Conservation (phyloP, 768 basidiomycete species). For the Psilocybe azurescens region DNA sequence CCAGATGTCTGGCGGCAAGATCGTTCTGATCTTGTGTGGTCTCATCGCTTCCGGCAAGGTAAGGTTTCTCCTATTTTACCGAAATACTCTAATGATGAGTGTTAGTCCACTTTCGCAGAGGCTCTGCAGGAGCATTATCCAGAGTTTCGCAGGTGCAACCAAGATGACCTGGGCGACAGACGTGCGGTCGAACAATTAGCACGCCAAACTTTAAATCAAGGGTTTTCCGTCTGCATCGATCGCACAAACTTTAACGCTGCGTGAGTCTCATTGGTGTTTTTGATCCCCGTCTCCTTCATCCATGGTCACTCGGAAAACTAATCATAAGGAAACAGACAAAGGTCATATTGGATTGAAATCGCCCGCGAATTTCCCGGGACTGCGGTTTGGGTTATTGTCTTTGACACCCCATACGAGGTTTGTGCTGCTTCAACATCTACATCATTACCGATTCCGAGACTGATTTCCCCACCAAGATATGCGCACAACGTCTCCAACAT, state of each 20-base stretch:
- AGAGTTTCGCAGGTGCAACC: constrained; percentile 72
- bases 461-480: constrained; percentile 49
- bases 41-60: constrained; percentile 80
- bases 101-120: constrained; percentile 70
- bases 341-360: constrained; percentile 77
- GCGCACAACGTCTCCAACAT: constrained; percentile 60
- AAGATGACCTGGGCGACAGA: constrained; percentile 79
- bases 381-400: constrained; percentile 74
- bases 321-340: constrained; percentile 51
- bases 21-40: constrained; percentile 76
- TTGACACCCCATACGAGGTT: constrained; percentile 80
- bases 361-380: constrained; percentile 69
- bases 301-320: constrained; percentile 21
- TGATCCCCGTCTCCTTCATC: constrained; percentile 2
- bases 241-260: constrained; percentile 74
- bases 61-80: constrained; percentile 17
- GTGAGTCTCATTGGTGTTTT: constrained; percentile 44
- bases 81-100: constrained; percentile 10
- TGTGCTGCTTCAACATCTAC: constrained; percentile 27
- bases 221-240: constrained; percentile 80
- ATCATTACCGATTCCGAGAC: constrained; percentile 27
- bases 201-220: constrained; percentile 52
- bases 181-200: constrained; percentile 67
- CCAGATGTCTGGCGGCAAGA: constrained; percentile 40
- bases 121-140: constrained; percentile 68